Evolutionary conservation across 768 basidiomycete species (phyloP), one percentile per base, ranked within the genome.

Genomic region (Gautieria morchelliformis): DNA sequence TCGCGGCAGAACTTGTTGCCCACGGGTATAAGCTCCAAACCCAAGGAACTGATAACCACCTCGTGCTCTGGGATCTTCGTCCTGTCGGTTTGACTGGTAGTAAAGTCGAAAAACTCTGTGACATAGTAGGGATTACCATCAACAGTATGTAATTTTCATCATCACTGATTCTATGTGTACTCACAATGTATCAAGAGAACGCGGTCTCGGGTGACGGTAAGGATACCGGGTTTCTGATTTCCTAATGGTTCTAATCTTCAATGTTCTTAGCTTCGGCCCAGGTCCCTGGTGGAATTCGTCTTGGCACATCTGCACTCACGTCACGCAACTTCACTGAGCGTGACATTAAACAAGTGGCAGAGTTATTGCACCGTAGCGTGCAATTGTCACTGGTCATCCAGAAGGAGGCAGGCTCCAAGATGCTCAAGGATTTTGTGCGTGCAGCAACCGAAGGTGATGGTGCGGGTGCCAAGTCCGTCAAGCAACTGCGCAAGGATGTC

Each of bases 91-190:
- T 98, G 68, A 97, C 96, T n/a, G 96, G 96, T 51, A 89, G 86
- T 77, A 98, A 98, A 74, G 84, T 99, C 58, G 95, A 97, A 79
- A 97, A 96, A 78, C 83, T 99, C 64, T 96, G 96, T 71, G 95
- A 98, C 69, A 78, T 96, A 52, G 83, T 92, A 71, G 92, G 92
- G 58, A 96, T 98, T 69, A 97, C 94, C 33, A 92, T 97, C 73
- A 93, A 93, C 77, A 93, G 89, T 91, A 63, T 64, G 87, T 72
- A 22, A 46, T 49, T 32, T 3, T 35, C 49, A 24, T n/a, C 14
- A 30, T 54, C 51, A 59, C 46, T 37, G 19, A 33, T 41, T 40
- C 20, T 39, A 14, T 37, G 5, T 20, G 22, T 24, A 9, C 52
- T 44, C 40, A 59, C 14, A 15, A 14, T 14, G 32, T 10, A 20